Evolutionary conservation across 2,329 filamentous ascomycete species (phyloP).

Genomic region (Neofusicoccum laricinum): DNA sequence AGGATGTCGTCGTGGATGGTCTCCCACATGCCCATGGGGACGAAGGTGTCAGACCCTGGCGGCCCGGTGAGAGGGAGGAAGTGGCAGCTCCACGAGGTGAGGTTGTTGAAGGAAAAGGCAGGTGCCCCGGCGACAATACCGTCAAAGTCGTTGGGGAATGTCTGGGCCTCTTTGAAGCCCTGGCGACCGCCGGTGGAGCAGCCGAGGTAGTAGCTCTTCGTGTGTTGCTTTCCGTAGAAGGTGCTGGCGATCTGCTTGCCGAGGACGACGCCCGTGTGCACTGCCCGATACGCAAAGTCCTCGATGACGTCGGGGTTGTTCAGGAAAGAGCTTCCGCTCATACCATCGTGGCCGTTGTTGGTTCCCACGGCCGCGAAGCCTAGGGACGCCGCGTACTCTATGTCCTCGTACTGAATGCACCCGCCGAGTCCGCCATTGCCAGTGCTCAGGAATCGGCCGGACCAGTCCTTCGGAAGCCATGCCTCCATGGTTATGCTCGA

Average conservation of each 20-base stretch:
- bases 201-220: slow-evolving; percentile 40
- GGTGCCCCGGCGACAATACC: slow-evolving; percentile 36
- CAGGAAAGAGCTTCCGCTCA: slow-evolving; percentile 42
- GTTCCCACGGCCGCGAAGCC: slow-evolving; percentile 41
- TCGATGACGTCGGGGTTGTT: slow-evolving; percentile 43
- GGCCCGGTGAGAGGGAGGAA: slow-evolving; percentile 31
- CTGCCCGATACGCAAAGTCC: slow-evolving; percentile 48
- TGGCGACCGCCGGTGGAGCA: slow-evolving; percentile 38
- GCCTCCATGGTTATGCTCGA: slow-evolving; percentile 44
- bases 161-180: slow-evolving; percentile 27
- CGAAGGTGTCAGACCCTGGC: slow-evolving; percentile 34
- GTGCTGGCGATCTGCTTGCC: slow-evolving; percentile 40
- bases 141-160: slow-evolving; percentile 35
- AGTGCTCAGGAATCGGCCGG: slow-evolving; percentile 36
- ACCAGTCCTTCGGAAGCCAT: slow-evolving; percentile 43
- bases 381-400: slow-evolving; percentile 36
- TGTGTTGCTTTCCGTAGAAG: slow-evolving; percentile 40
- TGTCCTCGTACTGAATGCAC: slow-evolving; percentile 36
- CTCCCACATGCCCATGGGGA: slow-evolving; percentile 40
- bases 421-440: slow-evolving; percentile 43
- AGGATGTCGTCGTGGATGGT: slow-evolving; percentile 44
- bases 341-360: slow-evolving; percentile 44
- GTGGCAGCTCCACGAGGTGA: slow-evolving; percentile 32
- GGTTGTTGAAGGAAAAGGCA: slow-evolving; percentile 32
- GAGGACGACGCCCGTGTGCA: slow-evolving; percentile 40